Percentiles rank a stretch among this genome's conserved stretches.
Conservation (phyloP, 352 stramenopile genomes). For the Phytopythium kandeliae region DNA sequence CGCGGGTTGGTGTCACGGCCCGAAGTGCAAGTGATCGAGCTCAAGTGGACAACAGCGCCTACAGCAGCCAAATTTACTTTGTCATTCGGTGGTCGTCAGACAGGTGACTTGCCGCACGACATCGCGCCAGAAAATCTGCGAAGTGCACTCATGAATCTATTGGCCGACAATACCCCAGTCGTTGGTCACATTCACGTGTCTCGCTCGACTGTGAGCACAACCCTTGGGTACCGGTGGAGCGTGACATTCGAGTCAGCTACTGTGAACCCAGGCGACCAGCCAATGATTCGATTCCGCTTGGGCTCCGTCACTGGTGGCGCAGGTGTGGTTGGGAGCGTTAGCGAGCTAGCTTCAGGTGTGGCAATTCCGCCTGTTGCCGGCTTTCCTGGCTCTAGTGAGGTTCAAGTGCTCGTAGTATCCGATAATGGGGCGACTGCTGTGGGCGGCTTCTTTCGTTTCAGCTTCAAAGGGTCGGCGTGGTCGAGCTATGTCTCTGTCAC, state of each 20-base stretch:
- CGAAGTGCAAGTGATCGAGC: conserved; percentile 84
- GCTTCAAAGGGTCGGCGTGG: conserved; percentile 68
- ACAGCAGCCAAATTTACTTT: conserved; percentile 55
- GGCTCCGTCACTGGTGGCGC: conserved; percentile 13
- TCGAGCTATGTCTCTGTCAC: conserved; percentile 55
- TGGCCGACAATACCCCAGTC: conserved; percentile 18
- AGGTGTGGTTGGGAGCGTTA: conserved; percentile 33
- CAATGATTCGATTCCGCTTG: conserved; percentile 56
- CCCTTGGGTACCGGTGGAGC: conserved; percentile 68
- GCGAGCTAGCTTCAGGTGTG: conserved; percentile 44
- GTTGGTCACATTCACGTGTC: conserved; percentile 54
- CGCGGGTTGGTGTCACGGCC: conserved; percentile 24
- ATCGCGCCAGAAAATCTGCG: conserved; percentile 76
- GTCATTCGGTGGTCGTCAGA: conserved; percentile 70
- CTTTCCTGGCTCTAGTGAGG: conserved; percentile 59
- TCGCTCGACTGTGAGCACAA: conserved; percentile 43
- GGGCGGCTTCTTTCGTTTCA: conserved; percentile 63
- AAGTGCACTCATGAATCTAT: conserved; percentile 85
- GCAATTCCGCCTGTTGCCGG: conserved; percentile 19
- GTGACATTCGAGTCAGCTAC: conserved; percentile 55
- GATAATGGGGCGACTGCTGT: conserved; percentile 15
- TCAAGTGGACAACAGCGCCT: conserved; percentile 68
- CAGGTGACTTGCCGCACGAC: conserved; percentile 66
- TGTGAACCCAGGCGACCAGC: conserved; percentile 45
- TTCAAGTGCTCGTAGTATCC: conserved; percentile 70